Conservation (phyloP, 208 protist genomes). For the Naegleria fowleri region DNA sequence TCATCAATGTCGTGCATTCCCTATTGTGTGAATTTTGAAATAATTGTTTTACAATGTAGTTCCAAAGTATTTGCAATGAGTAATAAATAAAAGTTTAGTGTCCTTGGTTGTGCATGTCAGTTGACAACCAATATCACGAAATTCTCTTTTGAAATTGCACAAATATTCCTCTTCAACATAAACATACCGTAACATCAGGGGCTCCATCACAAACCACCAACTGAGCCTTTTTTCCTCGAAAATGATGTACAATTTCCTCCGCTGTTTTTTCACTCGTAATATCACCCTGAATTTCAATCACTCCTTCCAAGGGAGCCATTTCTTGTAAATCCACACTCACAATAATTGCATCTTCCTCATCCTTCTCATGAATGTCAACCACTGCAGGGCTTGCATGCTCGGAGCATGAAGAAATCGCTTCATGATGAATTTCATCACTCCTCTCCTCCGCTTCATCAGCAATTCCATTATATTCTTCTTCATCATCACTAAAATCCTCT, state of each 20-base stretch:
- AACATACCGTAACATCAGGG: slow-evolving; percentile 74
- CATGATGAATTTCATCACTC: too few relatives aligned
- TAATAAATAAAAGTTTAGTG: too few relatives aligned
- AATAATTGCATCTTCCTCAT: slow-evolving; percentile 53
- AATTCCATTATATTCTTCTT: neutral
- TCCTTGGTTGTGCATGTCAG: too few relatives aligned
- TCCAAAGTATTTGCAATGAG: too few relatives aligned
- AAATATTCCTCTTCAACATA: neutral
- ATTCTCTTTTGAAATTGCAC: slow-evolving; percentile 23
- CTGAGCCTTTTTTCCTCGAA: slow-evolving; percentile 68
- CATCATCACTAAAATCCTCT: neutral
- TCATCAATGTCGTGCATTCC: slow-evolving; percentile 98
- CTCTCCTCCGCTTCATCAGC: too few relatives aligned
- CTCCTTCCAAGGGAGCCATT: slow-evolving; percentile 89
- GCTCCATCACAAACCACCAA: slow-evolving; percentile 98
- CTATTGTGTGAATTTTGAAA: too few relatives aligned
- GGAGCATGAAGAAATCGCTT: neutral
- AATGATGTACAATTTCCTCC: slow-evolving; percentile 18
- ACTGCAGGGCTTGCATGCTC: neutral
- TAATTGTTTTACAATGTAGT: too few relatives aligned
- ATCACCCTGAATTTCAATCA: slow-evolving; percentile 61
- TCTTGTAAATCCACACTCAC: slow-evolving; percentile 89
- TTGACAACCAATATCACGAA: too few relatives aligned
- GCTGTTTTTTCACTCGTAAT: slow-evolving; percentile 45
- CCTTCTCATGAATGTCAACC: neutral